Base-by-base conservation (phyloP, 2,329 filamentous ascomycete species). In the Amphichorda felina region DNA sequence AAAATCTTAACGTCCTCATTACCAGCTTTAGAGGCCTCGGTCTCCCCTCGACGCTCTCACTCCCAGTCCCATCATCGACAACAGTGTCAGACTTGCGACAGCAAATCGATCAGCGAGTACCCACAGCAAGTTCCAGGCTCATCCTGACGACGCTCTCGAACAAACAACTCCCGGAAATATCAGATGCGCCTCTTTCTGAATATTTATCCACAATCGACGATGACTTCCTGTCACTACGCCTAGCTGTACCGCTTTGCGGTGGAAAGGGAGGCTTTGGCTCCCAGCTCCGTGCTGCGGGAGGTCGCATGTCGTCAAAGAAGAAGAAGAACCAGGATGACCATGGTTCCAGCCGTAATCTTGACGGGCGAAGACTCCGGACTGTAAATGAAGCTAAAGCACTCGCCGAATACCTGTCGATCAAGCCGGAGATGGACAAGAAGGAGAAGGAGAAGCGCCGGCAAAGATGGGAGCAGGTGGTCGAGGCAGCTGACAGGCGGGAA, bases 181-280 rank as follows among this genome's bases (percentile, higher is more conserved):
- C 75, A 14, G 46, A 64, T 2, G 51, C 60, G 0, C 65, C 72
- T 3, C 63, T 93, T 19, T 72, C 73, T 9, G 66, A 68, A 10
- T 70, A 87, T 15, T 68, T 91, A 26, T 62, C 69, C 4, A 52
- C 56, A 24, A 46, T 50, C 5, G 43, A 71, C 36, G 75, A 82
- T 63, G 75, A 76, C 24, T 79, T 96, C 45, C 68, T 98, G 13
- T 80, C 87, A 0, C 71, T 98, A 4, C 84, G 87, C 36, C 75
- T 98, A 21, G 80, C 78, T 6, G 67, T 80, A 2, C 82, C 82
- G 5, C 63, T 95, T 27, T 83, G 81, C 47, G 91, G 93, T 63
- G 93, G 93, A 54, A 98, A 98, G 55, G 91, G 91, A 58, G 91
- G 91, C 50, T 98, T 98, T 55, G 91, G 91, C 36, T 96, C 89